Base-by-base conservation (phyloP, 768 basidiomycete genomes). In the Auriculariales sp. region DNA sequence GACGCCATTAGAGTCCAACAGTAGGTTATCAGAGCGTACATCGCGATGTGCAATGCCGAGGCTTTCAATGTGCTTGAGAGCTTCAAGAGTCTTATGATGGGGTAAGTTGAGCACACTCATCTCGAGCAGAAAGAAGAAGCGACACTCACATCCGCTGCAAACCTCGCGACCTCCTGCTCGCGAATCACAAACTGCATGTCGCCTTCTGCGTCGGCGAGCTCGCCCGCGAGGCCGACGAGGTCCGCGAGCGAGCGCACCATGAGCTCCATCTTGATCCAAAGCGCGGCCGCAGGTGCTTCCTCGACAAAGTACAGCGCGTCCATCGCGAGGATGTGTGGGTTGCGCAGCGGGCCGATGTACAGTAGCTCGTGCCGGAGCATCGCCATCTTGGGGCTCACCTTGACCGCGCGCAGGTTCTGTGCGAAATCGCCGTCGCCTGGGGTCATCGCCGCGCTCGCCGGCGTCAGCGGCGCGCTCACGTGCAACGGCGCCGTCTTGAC, bases 181-280 rank as follows among this genome's bases (percentile, higher is more conserved):
- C 75, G 72, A 46, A 91, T 53, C 56, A 73, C 68, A 31, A 87
- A 62, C 0, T 83, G 84, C 52, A 76, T 69, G 5, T 30, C 39
- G 15, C 53, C 42, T 25, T 12, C 11, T 19, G 22, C 39, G 17
- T 25, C 39, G 7, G 15, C 7, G 9, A 44, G 6, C 11, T 67
- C 72, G 5, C 75, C 75, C 9, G 22, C 22, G 17, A 88, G 62
- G 14, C 69, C 75, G 14, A 90, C 70, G 42, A 91, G 73, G 61
- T 91, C 88, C 56, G 88, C 88, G 55, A 91, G 66, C 59, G 85
- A 88, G 54, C 86, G 72, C 57, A 88, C 85, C 87, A 91, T 88
- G 28, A 90, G 74, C 61, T 89, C 86, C 88, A 91, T 91, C 54
- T 81, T 69, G 46, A 91, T 81, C 88, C 88, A 91, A 31, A 91